Evolutionary conservation across 2,329 filamentous ascomycete species (phyloP), one percentile per base, ranked within the genome.

Genomic region (Sporothrix inflata): DNA sequence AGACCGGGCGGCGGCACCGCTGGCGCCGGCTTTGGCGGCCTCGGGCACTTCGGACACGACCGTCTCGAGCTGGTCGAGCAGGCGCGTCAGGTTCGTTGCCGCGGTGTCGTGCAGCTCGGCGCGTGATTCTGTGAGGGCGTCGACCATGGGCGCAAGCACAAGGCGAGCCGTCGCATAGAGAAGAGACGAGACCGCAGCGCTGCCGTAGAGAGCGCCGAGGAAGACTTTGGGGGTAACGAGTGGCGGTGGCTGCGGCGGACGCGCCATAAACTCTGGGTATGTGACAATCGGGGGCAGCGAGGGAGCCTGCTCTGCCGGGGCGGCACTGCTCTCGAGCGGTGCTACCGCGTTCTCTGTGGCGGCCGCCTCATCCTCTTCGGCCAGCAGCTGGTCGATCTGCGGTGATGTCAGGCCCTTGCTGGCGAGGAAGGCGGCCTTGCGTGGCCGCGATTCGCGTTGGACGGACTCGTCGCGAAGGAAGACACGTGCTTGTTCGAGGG

Each of bases 381-480:
- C 78, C 19, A 97, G 82, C 8, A 97, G 83, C 67, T 84, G 83
- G 75, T 92, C 84, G 74, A 97, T 93, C 74, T 95, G 89, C 42
- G 86, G 84, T 4, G 87, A 83, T 3, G 82, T 83, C 8, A 97
- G 83, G 3, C 93, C 93, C 80, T 98, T 98, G 68, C 88, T 88
- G 77, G 90, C 86, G 1, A 98, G 83, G 76, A 97, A 97, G 8
- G 88, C 87, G 24, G 87, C 84, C 83, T 97, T 97, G 81, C 89
- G 90, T 71, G 93, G 91, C 60, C 86, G 85, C 0, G 91, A 85
- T 45, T 91, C 89, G 80, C 91, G 83, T 73, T 87, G 89, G 72
- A 97, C 92, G 24, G 86, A 85, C 8, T 92, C 89, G 73, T 97
- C 91, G 68, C 92, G 84, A 4, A 98, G 86, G 78, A 97, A 98